Base-by-base conservation (phyloP, 495 filamentous ascomycete species). In the Rhypophila decipiens region DNA sequence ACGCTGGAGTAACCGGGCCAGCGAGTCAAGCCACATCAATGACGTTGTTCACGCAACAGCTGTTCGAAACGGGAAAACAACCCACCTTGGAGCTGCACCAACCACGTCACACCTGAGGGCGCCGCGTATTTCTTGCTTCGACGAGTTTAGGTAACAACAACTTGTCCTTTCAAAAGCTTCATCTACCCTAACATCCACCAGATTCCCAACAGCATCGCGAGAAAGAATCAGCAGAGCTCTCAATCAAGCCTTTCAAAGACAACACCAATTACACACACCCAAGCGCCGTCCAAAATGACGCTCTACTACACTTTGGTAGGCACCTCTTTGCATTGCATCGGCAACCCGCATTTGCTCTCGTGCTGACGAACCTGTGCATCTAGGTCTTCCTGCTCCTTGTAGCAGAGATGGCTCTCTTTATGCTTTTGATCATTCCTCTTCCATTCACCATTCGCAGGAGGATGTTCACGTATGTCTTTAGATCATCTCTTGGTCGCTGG, bases 251-350 rank as follows among this genome's bases (percentile, higher is more conserved):
- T 36, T 13, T 11, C 27, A 40, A 53, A 31, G 13, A 8, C 24
- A 24, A 13, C 18, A 47, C 7, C 35, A 15, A 20, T 24, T 23
- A 51, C 17, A 33, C 36, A 46, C 24, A 37, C 3, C 37, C 22
- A 43, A 31, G 20, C 21, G 39, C 33, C 52, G 40, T 39, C 47
- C 79, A 84, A 67, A 50, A 98, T 98, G 93, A 98, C 94, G 70
- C 90, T 98, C 66, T 98, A 98, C 77, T 98, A 95, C 78, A 90
- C 80, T 58, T 80, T 98, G 46, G 93, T 96, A 87, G 63, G 88
- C 7, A 13, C 27, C 13, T 31, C 27, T 31, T n/a, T n/a, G n/a
- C n/a, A n/a, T n/a, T 80, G 39, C 27, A 8, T 13, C 15, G 29
- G 10, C 8, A 47, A 7, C 22, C 37, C 22, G 22, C 15, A 5